Percentiles rank a stretch among this genome's conserved stretches.
Conservation (phyloP, 352 stramenopile species). For the Discostella stelligera region DNA sequence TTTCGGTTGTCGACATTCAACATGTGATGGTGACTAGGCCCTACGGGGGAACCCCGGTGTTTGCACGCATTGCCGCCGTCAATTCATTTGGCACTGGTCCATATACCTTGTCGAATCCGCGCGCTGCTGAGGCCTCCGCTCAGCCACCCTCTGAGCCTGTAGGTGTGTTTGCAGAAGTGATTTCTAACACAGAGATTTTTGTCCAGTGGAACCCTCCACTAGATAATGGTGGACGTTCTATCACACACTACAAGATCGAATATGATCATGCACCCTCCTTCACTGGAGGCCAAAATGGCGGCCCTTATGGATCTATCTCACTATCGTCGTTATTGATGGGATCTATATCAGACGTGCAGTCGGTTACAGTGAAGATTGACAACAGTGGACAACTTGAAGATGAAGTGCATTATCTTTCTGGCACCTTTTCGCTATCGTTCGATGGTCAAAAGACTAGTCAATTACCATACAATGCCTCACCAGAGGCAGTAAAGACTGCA, state of each 20-base stretch:
- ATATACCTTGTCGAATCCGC: slow-evolving; percentile 61
- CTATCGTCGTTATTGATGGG: slow-evolving; percentile 54
- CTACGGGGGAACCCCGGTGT: slow-evolving; percentile 56
- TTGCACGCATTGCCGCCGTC: slow-evolving; percentile 64
- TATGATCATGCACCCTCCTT: slow-evolving; percentile 80
- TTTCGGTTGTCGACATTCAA: slow-evolving; percentile 65
- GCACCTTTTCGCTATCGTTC: slow-evolving; percentile 89
- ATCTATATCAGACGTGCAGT: slow-evolving; percentile 81
- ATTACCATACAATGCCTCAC: slow-evolving; percentile 80
- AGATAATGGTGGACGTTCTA: slow-evolving; percentile 80
- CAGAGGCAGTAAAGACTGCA: slow-evolving; percentile 79
- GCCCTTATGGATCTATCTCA: slow-evolving; percentile 54
- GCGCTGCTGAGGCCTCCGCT: slow-evolving; percentile 52
- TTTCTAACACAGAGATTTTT: slow-evolving; percentile 74
- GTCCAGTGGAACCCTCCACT: slow-evolving; percentile 83
- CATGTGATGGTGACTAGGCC: slow-evolving; percentile 47
- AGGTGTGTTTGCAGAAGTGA: slow-evolving; percentile 58
- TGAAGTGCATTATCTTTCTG: slow-evolving; percentile 71
- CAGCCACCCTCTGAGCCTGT: slow-evolving; percentile 64
- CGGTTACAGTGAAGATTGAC: slow-evolving; percentile 83
- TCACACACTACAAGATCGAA: slow-evolving; percentile 92
- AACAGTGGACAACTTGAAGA: slow-evolving; percentile 52
- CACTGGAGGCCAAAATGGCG: slow-evolving; percentile 46
- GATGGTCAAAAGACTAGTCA: slow-evolving; percentile 83
- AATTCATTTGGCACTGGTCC: slow-evolving; percentile 73